Conservation (phyloP, 805 yeast species). For the Metschnikowia colocasiae region DNA sequence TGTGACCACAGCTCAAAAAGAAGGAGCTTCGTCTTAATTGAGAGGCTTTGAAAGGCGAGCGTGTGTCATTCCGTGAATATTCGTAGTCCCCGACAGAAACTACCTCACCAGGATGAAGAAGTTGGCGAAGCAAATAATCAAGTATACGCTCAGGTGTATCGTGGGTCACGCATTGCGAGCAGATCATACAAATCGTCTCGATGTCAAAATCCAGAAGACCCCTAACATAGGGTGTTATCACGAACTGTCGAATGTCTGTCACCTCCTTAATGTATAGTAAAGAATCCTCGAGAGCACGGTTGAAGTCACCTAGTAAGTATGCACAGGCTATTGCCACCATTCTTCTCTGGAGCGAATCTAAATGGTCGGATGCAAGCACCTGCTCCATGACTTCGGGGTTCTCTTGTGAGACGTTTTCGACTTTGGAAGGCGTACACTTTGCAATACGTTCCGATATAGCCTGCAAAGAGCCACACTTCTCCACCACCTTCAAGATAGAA, state of each 20-base stretch:
- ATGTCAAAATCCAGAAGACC: slow-evolving; percentile 14
- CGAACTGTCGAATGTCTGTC: slow-evolving; percentile 2
- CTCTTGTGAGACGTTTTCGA: not conserved
- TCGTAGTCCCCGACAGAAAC: slow-evolving; percentile 4
- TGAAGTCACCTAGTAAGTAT: not conserved
- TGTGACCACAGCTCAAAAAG: slow-evolving; percentile 13
- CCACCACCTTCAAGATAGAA: not conserved
- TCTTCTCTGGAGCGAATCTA: not conserved
- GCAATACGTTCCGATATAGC: not conserved
- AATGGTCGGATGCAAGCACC: not conserved
- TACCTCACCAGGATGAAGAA: slow-evolving; percentile 6
- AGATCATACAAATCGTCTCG: slow-evolving; percentile 11
- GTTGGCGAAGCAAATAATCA: slow-evolving; percentile 9
- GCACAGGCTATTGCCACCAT: slow-evolving; percentile 2
- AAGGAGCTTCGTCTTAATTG: slow-evolving; percentile 10
- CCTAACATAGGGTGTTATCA: not conserved
- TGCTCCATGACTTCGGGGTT: not conserved
- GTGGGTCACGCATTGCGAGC: slow-evolving; percentile 5
- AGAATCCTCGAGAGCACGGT: not conserved
- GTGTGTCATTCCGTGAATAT: slow-evolving; percentile 1
- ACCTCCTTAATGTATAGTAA: slow-evolving; percentile 2
- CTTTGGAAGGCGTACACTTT: not conserved
- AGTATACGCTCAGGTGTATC: slow-evolving; percentile 2
- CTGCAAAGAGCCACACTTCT: slow-evolving; percentile 1
- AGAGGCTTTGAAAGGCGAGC: slow-evolving; percentile 2